Evolutionary conservation across 768 basidiomycete genomes (phyloP), one percentile per base, ranked within the genome.

Genomic region (Leccinum subgranulosum): DNA sequence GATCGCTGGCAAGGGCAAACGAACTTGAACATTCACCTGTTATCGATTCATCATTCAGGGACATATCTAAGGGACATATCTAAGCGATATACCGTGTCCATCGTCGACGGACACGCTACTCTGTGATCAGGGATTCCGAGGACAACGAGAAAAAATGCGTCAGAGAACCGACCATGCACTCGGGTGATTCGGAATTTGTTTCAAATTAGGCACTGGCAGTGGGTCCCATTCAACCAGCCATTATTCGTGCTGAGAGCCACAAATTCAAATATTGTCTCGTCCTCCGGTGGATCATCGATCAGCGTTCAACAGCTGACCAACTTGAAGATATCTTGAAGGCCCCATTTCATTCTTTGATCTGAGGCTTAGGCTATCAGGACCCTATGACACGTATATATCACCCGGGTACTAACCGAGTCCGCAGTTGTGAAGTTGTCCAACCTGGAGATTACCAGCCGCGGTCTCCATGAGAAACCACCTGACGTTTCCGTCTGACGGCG

Each of bases 51-150:
- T 25, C 45, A 19, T n/a, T 29, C 58, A 45, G 59, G 58, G 54
- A 51, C 49, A 29, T 23, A 56, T 45, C 41, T 36, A 51, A 45
- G 59, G 58, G 54, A 51, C 49, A 29, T 23, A 56, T 45, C 41
- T 36, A 51, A 28, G 28, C 17, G 53, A 53, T 54, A 36, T 49
- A 49, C 25, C 14, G 41, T 28, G 21, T 33, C 45, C 33, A 52
- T 36, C 23, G 33, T 48, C 49, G 56, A 53, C 57, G 56, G 50
- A 39, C 17, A 39, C n/a, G 54, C 64, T 54, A 39, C 14, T 19
- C 41, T 45, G 54, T 36, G 49, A 58, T 62, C 55, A 55, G 25
- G 51, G 58, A 54, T 54, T 53, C 46, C 54, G 55, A 64, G 50
- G 51, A 47, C 41, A 47, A 48, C 31, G 19, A 54, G n/a, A 41